Base-by-base conservation (phyloP, 2,329 filamentous ascomycete species). In the Clonostachys rhizophaga region DNA sequence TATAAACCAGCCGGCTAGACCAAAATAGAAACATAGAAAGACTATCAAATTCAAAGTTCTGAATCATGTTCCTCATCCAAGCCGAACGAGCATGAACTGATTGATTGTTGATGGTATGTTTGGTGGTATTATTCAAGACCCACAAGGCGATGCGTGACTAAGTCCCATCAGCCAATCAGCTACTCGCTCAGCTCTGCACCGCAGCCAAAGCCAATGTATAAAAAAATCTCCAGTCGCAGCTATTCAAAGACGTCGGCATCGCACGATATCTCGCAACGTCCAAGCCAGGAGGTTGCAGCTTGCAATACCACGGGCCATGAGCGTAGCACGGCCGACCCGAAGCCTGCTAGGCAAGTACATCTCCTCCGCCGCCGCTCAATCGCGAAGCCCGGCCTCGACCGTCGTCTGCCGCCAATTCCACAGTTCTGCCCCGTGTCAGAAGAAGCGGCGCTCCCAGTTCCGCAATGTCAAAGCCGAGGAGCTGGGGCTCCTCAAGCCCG, bases 321-420 rank as follows among this genome's bases (percentile, higher is more conserved):
- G 75, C 61, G 69, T 71, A 62, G 72, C 71, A 73, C 74, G 74
- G 53, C 74, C 76, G 64, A 71, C 71, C 65, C 69, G 72, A 65
- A 72, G 72, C 64, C 69, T 80, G 58, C 61, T 79, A 55, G 71
- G 75, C 60, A 71, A 70, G 64, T 73, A 73, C 61, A 64, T 78
- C 54, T 59, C 53, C 50, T 40, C 54, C 47, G 24, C 46, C 39
- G 47, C 41, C 40, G 56, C 60, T 40, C 49, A 50, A 43, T 55
- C 59, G 46, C 52, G 57, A 43, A 53, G 34, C 42, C 37, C 40
- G 17, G 18, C 33, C 43, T 17, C 41, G 33, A 16, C 16, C 18
- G 10, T n/a, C 43, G 13, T 36, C 47, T 10, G 40, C 37, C 67
- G 65, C 56, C 63, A 63, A 48, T 78, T 83, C 60, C 78, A 81